A percentile compares a stretch with the other conserved stretches of the same genome.
These are phyloP conservation scores for Lathyrus tuberosus DNA, from an alignment of 306 rosid species.

Conservation along the genomic window DNA sequence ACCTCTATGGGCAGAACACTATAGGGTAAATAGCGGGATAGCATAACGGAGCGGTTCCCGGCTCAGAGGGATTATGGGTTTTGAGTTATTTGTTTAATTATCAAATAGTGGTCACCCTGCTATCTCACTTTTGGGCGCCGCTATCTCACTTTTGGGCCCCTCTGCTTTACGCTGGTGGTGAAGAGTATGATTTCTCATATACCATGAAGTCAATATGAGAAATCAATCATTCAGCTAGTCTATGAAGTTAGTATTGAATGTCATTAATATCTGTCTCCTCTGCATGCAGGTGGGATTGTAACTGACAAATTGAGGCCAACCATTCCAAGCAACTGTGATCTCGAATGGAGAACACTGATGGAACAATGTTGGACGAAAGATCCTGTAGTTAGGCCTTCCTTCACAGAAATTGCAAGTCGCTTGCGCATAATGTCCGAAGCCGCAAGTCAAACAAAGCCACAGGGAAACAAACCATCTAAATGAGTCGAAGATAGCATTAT, in stretches of 20 bases:
- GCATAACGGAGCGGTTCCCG: too few species aligned
- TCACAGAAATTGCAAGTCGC: constrained; percentile 77
- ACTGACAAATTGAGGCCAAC: constrained; percentile 78
- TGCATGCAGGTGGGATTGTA: constrained; percentile 80
- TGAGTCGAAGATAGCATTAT: constrained; percentile 26
- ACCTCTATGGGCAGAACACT: too few species aligned
- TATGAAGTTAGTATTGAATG: constrained; percentile 11
- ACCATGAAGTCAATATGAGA: neutral
- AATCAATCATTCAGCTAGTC: neutral
- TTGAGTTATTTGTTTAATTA: too few species aligned
- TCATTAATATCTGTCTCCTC: constrained; percentile 22
- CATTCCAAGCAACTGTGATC: constrained; percentile 65
- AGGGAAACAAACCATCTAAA: constrained; percentile 45
- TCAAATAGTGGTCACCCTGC: too few species aligned
- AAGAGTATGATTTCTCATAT: neutral
- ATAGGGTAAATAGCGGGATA: too few species aligned
- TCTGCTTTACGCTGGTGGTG: too few species aligned
- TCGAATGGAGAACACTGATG: constrained; percentile 84
- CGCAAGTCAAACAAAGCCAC: constrained; percentile 62
- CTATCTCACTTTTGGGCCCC: too few species aligned
- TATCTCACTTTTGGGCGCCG: too few species aligned
- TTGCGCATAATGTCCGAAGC: constrained; percentile 76
- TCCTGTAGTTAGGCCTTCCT: constrained; percentile 76
- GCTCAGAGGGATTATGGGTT: too few species aligned
- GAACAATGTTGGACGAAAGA: constrained; percentile 92